Percentiles rank a stretch among this genome's conserved stretches.
These are phyloP conservation scores for Xerocomus spinulosus DNA, from an alignment of 768 basidiomycete species.

Conservation along the genomic window DNA sequence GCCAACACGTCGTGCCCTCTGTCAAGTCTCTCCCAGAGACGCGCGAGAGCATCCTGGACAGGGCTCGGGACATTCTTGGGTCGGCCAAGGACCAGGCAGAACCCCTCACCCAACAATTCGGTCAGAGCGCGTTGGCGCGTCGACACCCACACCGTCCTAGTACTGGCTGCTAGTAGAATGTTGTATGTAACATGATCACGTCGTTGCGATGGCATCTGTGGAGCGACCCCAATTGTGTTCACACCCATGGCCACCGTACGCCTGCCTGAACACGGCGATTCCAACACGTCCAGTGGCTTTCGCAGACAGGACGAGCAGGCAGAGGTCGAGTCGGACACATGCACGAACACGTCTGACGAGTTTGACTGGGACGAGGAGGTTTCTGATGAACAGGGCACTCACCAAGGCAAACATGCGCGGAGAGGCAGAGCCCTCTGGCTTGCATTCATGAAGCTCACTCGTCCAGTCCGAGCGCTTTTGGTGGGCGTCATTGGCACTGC, in stretches of 20 bases:
- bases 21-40: conserved; percentile 46
- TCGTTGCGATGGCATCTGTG: conserved; percentile 3
- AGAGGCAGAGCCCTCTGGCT: conserved; percentile 61
- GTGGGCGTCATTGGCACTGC: conserved; percentile 55
- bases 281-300: conserved; percentile 1
- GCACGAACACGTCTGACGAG: conserved; percentile 61
- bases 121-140: conserved; percentile 27
- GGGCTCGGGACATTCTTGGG: conserved; percentile 35
- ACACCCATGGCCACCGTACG: conserved; percentile 13
- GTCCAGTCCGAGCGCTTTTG: conserved; percentile 54
- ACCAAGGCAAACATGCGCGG: conserved; percentile 43
- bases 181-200: conserved; percentile 7
- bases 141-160: too few species aligned
- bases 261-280: conserved; percentile 7
- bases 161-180: background rate
- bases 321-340: conserved; percentile 32
- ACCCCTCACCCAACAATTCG: conserved; percentile 32
- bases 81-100: background rate
- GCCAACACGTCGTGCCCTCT: conserved; percentile 35
- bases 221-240: background rate
- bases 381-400: conserved; percentile 19
- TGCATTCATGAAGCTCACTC: conserved; percentile 62
- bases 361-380: conserved; percentile 70
- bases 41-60: conserved; percentile 39
- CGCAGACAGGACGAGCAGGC: conserved; percentile 10